phyloP scores from a whole-genome alignment of 1,284 basidiomycete genomes.

The Ceratobasidium sp. region DNA sequence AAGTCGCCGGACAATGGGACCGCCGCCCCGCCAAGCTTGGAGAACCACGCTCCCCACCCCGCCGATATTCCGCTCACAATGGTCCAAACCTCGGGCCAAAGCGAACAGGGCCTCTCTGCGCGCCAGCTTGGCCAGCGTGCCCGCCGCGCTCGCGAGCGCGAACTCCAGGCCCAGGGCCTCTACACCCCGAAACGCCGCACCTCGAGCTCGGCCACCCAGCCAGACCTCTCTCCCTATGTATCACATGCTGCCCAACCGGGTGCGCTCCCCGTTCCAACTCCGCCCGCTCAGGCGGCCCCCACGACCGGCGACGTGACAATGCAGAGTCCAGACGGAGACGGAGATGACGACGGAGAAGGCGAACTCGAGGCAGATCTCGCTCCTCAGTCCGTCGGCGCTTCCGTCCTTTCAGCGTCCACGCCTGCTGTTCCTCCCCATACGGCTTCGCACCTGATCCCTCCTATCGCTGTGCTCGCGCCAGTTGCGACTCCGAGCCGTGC shows the following conservation, averaged over 20 bases:
- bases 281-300: neutral
- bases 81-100: slow-evolving; percentile 3
- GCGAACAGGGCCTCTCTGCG: slow-evolving; percentile 2
- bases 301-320: slow-evolving; percentile 26
- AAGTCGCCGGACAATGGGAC: neutral
- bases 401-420: neutral
- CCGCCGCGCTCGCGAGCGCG: slow-evolving; percentile 35
- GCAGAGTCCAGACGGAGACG: slow-evolving; percentile 30
- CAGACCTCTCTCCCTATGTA: slow-evolving; percentile 9
- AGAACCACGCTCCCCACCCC: neutral
- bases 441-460: slow-evolving; percentile 37
- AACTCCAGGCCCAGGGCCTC: slow-evolving; percentile 34
- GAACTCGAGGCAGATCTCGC: slow-evolving; percentile 36
- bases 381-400: slow-evolving; percentile 19
- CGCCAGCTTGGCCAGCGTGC: slow-evolving; percentile 38
- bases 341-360: slow-evolving; percentile 41
- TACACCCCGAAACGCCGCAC: slow-evolving; percentile 32
- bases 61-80: slow-evolving; percentile 32
- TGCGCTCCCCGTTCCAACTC: neutral
- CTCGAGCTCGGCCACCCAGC: slow-evolving; percentile 24
- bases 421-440: slow-evolving; percentile 35
- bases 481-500: slow-evolving; percentile 32
- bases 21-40: neutral
- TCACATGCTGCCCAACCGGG: neutral
- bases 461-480: slow-evolving; percentile 37